phyloP scores from a whole-genome alignment of 2,329 filamentous ascomycete species.

The Septoria linicola region DNA sequence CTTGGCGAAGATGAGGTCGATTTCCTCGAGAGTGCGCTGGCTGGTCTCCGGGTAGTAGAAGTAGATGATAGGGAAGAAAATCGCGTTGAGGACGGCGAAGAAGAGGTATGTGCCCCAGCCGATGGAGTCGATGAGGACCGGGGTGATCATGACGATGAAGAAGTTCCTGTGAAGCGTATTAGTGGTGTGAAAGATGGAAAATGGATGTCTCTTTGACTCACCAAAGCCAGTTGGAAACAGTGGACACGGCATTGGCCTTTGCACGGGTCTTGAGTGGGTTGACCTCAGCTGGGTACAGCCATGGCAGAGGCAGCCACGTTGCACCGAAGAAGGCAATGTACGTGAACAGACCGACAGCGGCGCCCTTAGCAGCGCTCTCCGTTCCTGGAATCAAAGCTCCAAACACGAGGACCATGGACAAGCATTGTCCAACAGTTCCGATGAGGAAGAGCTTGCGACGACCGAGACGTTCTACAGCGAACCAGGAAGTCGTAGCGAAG shows the following conservation, averaged over 20 bases:
- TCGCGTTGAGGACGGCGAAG: slow-evolving; percentile 40
- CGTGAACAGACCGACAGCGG: slow-evolving; percentile 64
- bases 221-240: slow-evolving; percentile 46
- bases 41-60: slow-evolving; percentile 51
- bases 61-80: slow-evolving; percentile 59
- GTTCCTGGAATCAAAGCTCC: slow-evolving; percentile 43
- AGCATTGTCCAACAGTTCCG: slow-evolving; percentile 51
- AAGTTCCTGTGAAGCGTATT: slow-evolving; percentile 47
- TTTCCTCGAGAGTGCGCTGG: slow-evolving; percentile 31
- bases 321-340: slow-evolving; percentile 70
- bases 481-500: slow-evolving; percentile 61
- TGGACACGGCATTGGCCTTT: slow-evolving; percentile 56
- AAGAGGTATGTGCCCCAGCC: slow-evolving; percentile 48
- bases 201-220: too few relatives aligned
- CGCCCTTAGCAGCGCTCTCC: slow-evolving; percentile 43
- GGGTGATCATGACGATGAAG: slow-evolving; percentile 41
- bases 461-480: slow-evolving; percentile 64
- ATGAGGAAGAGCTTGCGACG: slow-evolving; percentile 46
- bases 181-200: background rate
- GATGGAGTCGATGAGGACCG: slow-evolving; percentile 48
- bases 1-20: slow-evolving; percentile 31
- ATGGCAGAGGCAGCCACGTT: slow-evolving; percentile 42
- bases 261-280: slow-evolving; percentile 51
- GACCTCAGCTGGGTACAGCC: slow-evolving; percentile 40
- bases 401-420: slow-evolving; percentile 53